Conservation (phyloP, 129 eudicot species). For the Pittosporum tobira region DNA sequence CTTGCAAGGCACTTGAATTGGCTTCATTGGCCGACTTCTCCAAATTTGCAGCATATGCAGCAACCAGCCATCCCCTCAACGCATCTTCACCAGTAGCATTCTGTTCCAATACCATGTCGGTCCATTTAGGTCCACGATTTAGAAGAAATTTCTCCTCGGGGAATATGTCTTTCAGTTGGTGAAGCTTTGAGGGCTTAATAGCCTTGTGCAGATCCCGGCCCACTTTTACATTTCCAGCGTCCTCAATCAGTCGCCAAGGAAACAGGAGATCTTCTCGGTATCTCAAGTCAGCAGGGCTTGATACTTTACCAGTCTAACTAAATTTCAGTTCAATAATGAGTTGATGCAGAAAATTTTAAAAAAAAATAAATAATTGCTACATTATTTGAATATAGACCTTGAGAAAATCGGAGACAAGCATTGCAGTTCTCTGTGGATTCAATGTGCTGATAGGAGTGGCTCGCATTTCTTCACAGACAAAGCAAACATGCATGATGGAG, state of each 20-base stretch:
- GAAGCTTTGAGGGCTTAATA: constrained; percentile 61
- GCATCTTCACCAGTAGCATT: constrained; percentile 92
- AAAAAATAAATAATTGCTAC: neutral
- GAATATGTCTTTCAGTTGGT: constrained; percentile 49
- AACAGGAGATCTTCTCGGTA: constrained; percentile 79
- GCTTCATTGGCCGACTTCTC: constrained; percentile 20
- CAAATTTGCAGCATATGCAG: constrained; percentile 59
- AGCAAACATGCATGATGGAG: constrained; percentile 52
- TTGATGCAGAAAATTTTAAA: neutral
- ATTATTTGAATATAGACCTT: constrained; percentile 41
- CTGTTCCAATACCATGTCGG: constrained; percentile 78
- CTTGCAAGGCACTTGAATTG: constrained; percentile 26
- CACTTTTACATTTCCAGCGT: constrained; percentile 77
- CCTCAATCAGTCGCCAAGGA: constrained; percentile 74
- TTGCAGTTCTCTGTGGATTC: constrained; percentile 89
- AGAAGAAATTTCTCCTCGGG: constrained; percentile 73
- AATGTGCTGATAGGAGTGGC: constrained; percentile 90
- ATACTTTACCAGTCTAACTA: constrained; percentile 60
- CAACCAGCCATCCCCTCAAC: constrained; percentile 92
- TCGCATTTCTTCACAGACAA: constrained; percentile 88
- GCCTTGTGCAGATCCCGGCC: constrained; percentile 59
- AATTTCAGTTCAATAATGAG: constrained; percentile 1
- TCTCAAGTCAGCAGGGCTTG: constrained; percentile 86
- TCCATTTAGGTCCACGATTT: constrained; percentile 55
- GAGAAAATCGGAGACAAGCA: constrained; percentile 68